These are phyloP conservation scores for Albatrellus ellisii DNA, from an alignment of 768 basidiomycete genomes.

Conservation along the genomic window DNA sequence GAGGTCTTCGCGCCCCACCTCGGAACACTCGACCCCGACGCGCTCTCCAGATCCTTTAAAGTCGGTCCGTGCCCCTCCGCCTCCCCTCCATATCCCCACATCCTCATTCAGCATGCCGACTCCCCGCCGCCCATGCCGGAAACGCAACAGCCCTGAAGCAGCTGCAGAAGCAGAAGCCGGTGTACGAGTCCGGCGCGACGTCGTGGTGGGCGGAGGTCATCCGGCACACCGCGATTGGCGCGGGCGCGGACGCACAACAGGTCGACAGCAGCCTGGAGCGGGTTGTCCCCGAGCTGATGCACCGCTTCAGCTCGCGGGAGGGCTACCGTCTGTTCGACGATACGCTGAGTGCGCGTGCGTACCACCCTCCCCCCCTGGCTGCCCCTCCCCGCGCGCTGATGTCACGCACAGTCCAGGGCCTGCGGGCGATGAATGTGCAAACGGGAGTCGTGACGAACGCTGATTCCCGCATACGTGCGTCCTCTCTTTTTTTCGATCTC, in stretches of 20 bases:
- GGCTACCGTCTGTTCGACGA: conserved; percentile 56
- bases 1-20: conserved; percentile 55
- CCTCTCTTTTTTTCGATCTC: not conserved
- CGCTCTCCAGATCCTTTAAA: conserved; percentile 46
- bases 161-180: conserved; percentile 45
- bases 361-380: not conserved
- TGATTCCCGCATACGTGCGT: conserved; percentile 58
- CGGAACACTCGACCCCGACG: conserved; percentile 40
- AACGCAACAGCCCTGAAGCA: conserved; percentile 36
- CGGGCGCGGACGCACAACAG: conserved; percentile 49
- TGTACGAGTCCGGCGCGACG: conserved; percentile 39
- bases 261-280: conserved; percentile 37
- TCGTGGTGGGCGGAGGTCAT: conserved; percentile 77
- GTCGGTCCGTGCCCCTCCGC: conserved; percentile 27
- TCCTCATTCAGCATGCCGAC: not conserved
- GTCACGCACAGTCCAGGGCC: conserved; percentile 22
- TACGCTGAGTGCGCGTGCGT: conserved; percentile 31
- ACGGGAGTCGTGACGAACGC: conserved; percentile 62
- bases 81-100: not conserved
- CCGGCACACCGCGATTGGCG: conserved; percentile 56
- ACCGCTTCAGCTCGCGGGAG: conserved; percentile 53
- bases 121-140: not conserved
- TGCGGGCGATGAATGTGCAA: conserved; percentile 32
- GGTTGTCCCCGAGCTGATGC: conserved; percentile 50
- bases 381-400: not conserved